Base-by-base conservation (phyloP, 495 filamentous ascomycete species). In the Filosporella fistucella region DNA sequence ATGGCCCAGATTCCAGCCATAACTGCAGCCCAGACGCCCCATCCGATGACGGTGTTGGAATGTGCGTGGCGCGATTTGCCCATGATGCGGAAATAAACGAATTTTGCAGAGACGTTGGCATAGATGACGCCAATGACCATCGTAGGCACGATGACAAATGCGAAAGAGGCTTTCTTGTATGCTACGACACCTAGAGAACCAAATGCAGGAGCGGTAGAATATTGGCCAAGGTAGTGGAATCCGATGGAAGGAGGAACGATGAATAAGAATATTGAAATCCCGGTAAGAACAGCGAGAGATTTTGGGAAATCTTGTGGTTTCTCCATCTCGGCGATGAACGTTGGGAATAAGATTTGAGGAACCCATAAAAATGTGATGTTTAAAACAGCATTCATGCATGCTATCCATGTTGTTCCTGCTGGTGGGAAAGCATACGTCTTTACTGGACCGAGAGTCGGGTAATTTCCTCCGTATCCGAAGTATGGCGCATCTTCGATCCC, bases 141-240 rank as follows among this genome's bases (percentile, higher is more conserved):
- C 48, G 86, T 80, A 13, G 85, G 88, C 0, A 86, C 86, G 9
- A 84, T 76, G 14, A 86, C 84, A 51, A 89, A 72, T 1, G 84
- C 84, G 57, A 84, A 89, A 3, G 84, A 77, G 25, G 85, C 69
- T 60, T 85, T 87, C 29, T 57, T 57, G 25, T 53, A 57, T 16
- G 45, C 40, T 3, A 49, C 45, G 8, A 61, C 54, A 2, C 68
- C 68, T 11, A 80, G 58, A 50, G 65, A 70, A 13, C 67, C 67
- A 51, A 81, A 78, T 1, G 77, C 70, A 0, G 77, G 77, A 0
- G 69, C 68, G 0, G 67, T 65, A 23, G 74, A 60, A 24, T 66
- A 69, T 41, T 71, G 63, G 8, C 77, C 77, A 2, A 80, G 52
- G 44, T 76, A 79, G 2, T 63, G 59, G 63, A 78, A 81, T 9